Conservation (phyloP, 2,329 filamentous ascomycete genomes). For the Nemania bipapillata region DNA sequence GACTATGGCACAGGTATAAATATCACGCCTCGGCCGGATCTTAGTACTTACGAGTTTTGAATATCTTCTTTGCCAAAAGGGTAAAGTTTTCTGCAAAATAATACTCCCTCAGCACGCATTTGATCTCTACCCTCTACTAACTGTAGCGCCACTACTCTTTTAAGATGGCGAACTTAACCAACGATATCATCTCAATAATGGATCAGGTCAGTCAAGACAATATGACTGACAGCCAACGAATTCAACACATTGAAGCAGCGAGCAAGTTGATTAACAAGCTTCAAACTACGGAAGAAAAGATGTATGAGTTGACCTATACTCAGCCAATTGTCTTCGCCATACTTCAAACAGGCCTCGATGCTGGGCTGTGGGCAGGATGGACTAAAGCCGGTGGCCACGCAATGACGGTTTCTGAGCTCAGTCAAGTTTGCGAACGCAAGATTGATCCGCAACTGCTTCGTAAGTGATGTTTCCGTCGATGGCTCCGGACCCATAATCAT, state of each 20-base stretch:
- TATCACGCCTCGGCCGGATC: conserved; percentile 4
- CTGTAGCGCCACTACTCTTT: not conserved
- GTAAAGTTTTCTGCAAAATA: conserved; percentile 5
- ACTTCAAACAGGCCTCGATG: conserved; percentile 37
- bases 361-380: conserved; percentile 43
- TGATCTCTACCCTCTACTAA: conserved; percentile 14
- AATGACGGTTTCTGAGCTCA: conserved; percentile 35
- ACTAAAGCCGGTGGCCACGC: conserved; percentile 33
- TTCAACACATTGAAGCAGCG: conserved; percentile 37
- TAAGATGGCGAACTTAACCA: conserved; percentile 4
- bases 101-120: conserved; percentile 5
- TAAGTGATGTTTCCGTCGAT: conserved; percentile 19
- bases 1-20: conserved; percentile 4
- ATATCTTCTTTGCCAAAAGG: conserved; percentile 3
- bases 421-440: conserved; percentile 31
- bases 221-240: conserved; percentile 33
- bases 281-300: conserved; percentile 41
- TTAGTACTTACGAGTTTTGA: not conserved
- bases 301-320: conserved; percentile 33
- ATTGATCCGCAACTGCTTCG: conserved; percentile 41
- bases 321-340: conserved; percentile 36
- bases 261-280: conserved; percentile 39
- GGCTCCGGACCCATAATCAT: not conserved
- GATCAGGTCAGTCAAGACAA: conserved; percentile 5
- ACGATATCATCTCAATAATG: conserved; percentile 5